Percentiles rank a stretch among this genome's conserved stretches.
phyloP scores from a whole-genome alignment of 352 stramenopile species.

The Phytophthora chlamydospora region DNA sequence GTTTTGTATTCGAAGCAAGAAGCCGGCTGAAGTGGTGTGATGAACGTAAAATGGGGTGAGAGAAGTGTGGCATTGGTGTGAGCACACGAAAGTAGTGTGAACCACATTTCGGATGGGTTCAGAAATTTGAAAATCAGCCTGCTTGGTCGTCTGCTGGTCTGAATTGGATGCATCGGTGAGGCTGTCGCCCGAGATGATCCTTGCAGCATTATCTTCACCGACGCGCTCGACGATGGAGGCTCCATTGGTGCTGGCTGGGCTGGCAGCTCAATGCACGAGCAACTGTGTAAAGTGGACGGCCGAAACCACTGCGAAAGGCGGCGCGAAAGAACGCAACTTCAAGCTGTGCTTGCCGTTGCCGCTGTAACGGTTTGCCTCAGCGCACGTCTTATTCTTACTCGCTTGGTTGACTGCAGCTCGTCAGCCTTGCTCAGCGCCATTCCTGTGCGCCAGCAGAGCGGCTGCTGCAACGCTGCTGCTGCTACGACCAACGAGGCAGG shows the following conservation, averaged over 20 bases:
- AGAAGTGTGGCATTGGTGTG: conserved; percentile 8
- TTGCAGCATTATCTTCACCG: neutral
- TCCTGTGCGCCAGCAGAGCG: no score
- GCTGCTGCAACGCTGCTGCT: no score
- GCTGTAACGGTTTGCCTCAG: conserved; percentile 4
- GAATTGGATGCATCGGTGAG: conserved; percentile 1
- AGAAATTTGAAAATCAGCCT: no score
- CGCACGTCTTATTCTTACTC: neutral
- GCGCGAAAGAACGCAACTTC: conserved; percentile 9
- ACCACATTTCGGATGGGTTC: neutral
- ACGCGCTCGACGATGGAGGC: no score
- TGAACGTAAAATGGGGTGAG: no score
- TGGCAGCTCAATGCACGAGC: no score
- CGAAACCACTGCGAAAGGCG: neutral
- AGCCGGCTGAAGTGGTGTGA: neutral
- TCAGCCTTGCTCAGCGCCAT: no score
- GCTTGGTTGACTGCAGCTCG: no score
- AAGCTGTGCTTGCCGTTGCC: conserved; percentile 18
- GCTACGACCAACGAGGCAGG: no score
- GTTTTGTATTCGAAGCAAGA: conserved; percentile 9
- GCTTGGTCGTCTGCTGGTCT: no score
- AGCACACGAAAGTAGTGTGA: conserved; percentile 12
- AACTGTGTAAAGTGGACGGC: neutral
- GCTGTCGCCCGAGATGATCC: neutral
- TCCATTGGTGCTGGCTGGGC: no score